Conservation (phyloP, 371 early-diverging fungal species). For the Syncephalastrum contaminatum region DNA sequence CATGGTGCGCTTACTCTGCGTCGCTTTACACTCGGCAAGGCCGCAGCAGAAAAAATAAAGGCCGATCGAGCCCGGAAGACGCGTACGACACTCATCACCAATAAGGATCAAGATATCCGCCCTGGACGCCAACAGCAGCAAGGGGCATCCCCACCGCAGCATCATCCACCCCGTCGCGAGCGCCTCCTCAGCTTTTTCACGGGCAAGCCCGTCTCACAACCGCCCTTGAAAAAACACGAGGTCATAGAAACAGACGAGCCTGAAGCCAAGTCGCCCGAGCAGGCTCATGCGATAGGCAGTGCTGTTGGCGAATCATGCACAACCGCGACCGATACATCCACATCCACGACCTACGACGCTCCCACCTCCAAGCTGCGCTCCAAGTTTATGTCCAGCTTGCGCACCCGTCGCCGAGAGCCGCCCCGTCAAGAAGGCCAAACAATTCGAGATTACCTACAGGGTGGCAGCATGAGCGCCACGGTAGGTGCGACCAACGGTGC, state of each 20-base stretch:
- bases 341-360: neutral
- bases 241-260: no score
- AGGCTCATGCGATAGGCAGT: no score
- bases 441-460: no score
- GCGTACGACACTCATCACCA: slow-evolving; percentile 6
- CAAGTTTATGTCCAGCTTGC: slow-evolving; percentile 6
- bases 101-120: no score
- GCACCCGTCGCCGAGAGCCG: slow-evolving; percentile 2
- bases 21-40: neutral
- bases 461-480: no score
- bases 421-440: no score
- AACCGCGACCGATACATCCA: slow-evolving; percentile 2
- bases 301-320: no score
- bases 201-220: slow-evolving; percentile 2
- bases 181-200: slow-evolving; percentile 19
- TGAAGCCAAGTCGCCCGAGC: no score
- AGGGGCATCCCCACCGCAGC: slow-evolving; percentile 1
- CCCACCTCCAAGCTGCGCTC: slow-evolving; percentile 1
- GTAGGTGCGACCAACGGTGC: no score
- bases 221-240: neutral
- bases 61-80: slow-evolving; percentile 9
- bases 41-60: slow-evolving; percentile 4
- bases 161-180: slow-evolving; percentile 12
- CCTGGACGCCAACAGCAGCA: no score
- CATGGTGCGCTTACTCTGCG: slow-evolving; percentile 9